These are phyloP conservation scores for Starmerella roubikii DNA, from an alignment of 805 yeast genomes.

Conservation along the genomic window DNA sequence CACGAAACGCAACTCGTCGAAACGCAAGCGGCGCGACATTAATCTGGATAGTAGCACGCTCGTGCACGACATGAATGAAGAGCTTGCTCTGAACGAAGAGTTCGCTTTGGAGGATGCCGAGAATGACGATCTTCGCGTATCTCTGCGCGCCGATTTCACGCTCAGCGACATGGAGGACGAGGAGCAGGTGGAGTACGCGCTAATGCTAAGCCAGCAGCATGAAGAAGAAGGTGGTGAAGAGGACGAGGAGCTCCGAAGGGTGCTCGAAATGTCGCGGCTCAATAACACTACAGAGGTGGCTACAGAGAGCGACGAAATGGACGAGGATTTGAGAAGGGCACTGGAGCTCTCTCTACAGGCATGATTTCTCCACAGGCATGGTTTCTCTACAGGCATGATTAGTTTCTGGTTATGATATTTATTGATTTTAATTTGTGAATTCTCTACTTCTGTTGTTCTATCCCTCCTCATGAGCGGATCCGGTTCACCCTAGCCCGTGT, in stretches of 20 bases:
- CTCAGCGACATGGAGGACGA: conserved; percentile 21
- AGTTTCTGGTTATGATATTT: not conserved
- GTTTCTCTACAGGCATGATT: conserved; percentile 1
- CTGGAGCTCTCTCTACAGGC: conserved; percentile 6
- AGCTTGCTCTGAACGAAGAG: conserved; percentile 19
- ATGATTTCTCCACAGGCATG: not conserved
- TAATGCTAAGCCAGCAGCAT: conserved; percentile 22
- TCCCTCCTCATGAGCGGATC: too few relatives aligned
- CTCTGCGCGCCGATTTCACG: conserved; percentile 10
- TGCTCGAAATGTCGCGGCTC: conserved; percentile 18
- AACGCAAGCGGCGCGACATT: not conserved
- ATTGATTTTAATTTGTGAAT: too few relatives aligned
- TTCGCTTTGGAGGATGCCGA: conserved; percentile 20
- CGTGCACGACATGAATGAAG: conserved; percentile 17
- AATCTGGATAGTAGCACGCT: not conserved
- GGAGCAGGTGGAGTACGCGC: conserved; percentile 25
- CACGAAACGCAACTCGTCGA: not conserved
- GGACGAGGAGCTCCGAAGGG: conserved; percentile 21
- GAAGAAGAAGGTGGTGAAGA: not conserved
- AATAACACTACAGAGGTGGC: not conserved
- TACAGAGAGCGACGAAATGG: not conserved
- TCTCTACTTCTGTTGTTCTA: not conserved
- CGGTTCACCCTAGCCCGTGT: too few relatives aligned
- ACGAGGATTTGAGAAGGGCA: conserved; percentile 13
- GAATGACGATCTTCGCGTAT: conserved; percentile 10